A percentile compares a stretch with the other conserved stretches of the same genome.
Evolutionary conservation across 768 basidiomycete species (phyloP).

Genomic region (Auriscalpium microsporum): DNA sequence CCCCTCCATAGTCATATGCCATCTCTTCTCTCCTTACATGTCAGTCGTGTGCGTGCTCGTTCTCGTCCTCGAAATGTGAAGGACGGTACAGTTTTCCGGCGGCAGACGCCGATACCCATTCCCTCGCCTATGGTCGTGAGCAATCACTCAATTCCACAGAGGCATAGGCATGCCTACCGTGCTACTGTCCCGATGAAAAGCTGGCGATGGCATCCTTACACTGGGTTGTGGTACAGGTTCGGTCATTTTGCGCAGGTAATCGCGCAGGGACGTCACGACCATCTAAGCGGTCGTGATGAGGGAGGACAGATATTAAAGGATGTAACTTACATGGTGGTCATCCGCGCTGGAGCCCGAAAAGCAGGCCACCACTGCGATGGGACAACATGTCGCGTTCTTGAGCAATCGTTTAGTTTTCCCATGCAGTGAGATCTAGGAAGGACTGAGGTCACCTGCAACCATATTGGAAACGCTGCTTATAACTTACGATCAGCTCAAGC

Average conservation of each 20-base stretch:
- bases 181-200: constrained; percentile 6
- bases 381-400: constrained; percentile 77
- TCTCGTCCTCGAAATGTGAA: constrained; percentile 11
- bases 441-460: constrained; percentile 53
- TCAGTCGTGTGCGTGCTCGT: constrained; percentile 6
- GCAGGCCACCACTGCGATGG: constrained; percentile 68
- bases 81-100: constrained; percentile 14
- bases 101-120: constrained; percentile 7
- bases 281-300: constrained; percentile 32
- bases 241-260: constrained; percentile 57
- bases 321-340: constrained; percentile 58
- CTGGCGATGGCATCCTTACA: constrained; percentile 16
- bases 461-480: constrained; percentile 68
- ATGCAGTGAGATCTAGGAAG: too few relatives aligned
- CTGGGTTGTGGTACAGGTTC: constrained; percentile 14
- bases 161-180: constrained; percentile 2
- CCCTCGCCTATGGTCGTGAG: constrained; percentile 1
- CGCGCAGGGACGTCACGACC: constrained; percentile 54
- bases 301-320: background rate
- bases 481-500: constrained; percentile 1
- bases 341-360: constrained; percentile 78
- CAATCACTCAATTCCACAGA: background rate
- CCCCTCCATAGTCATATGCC: background rate
- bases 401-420: too few relatives aligned
- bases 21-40: background rate